Evolutionary conservation across 2,329 filamentous ascomycete species (phyloP), one percentile per base, ranked within the genome.

Genomic region (Xylariaceae sp.): DNA sequence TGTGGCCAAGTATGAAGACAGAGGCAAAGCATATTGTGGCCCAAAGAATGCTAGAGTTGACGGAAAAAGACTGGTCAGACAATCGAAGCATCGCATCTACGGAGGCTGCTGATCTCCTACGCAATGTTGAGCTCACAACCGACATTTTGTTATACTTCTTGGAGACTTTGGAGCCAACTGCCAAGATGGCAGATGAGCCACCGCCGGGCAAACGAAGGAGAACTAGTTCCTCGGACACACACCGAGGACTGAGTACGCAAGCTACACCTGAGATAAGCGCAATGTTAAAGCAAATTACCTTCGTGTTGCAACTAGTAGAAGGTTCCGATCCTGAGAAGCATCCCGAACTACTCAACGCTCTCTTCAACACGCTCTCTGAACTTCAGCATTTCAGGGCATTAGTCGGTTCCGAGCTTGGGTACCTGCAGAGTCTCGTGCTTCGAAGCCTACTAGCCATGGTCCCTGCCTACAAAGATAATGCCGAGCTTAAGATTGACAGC

Each of bases 221-320:
- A 52, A 89, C 84, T 0, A 95, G 88, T 70, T 83, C 86, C 51
- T 85, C 82, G 15, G 87, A 88, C 60, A 80, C 81, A 60, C 79
- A 83, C 51, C 75, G 76, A 50, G 81, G 80, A 44, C 75, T 83
- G 50, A 79, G 80, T 34, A 75, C 80, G 13, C 82, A 85, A 58
- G 80, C 85, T 52, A 82, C 84, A 32, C 77, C 80, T 6, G 84
- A 89, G 65, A 72, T 92, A 29, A 82, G 81, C 59, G 78, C 80
- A 45, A 80, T 86, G 6, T 79, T 96, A 58, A 83, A 84, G 62
- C 87, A 87, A 63, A 81, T 92, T 51, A 96, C 92, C 0, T 85
- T 96, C 65, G 88, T 96, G 10, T 76, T 97, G 36, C 92, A 97
- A 68, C 74, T 97, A 22, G 82, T 97, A 15, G 92, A 97, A 67